These are phyloP conservation scores for Abelmoschus esculentus DNA, from an alignment of 345 rosid species.

Conservation along the genomic window DNA sequence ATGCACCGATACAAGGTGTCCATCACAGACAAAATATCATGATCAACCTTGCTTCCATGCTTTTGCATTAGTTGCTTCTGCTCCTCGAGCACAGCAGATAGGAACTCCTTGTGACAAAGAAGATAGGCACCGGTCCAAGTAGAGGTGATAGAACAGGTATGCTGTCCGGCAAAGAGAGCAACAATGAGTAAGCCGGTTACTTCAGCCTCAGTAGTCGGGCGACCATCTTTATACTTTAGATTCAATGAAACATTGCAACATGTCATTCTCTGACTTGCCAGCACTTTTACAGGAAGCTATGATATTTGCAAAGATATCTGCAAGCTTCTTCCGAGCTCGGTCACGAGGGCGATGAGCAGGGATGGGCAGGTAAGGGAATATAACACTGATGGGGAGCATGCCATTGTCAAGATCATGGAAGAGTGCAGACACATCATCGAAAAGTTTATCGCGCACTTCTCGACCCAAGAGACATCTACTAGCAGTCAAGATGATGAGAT, in stretches of 20 bases:
- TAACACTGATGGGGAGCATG: conserved; percentile 92
- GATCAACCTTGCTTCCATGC: conserved; percentile 81
- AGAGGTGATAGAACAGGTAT: conserved; percentile 97
- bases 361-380: conserved; percentile 85
- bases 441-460: conserved; percentile 94
- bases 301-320: conserved; percentile 64
- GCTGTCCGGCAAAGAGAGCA: conserved; percentile 97
- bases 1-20: conserved; percentile 82
- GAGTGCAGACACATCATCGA: conserved; percentile 82
- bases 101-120: conserved; percentile 48
- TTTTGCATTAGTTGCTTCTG: conserved; percentile 63
- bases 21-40: conserved; percentile 86
- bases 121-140: conserved; percentile 96
- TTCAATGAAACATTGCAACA: conserved; percentile 94
- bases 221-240: conserved; percentile 90
- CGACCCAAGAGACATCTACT: conserved; percentile 89
- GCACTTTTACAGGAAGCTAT: conserved; percentile 65
- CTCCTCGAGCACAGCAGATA: conserved; percentile 60
- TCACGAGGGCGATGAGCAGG: conserved; percentile 96
- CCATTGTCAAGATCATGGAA: conserved; percentile 97
- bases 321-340: conserved; percentile 70
- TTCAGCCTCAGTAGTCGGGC: conserved; percentile 78
- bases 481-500: conserved; percentile 93
- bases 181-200: conserved; percentile 93
- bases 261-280: conserved; percentile 73